Evolutionary conservation across 306 rosid genomes (phyloP).

Genomic region (Cicer bijugum): DNA sequence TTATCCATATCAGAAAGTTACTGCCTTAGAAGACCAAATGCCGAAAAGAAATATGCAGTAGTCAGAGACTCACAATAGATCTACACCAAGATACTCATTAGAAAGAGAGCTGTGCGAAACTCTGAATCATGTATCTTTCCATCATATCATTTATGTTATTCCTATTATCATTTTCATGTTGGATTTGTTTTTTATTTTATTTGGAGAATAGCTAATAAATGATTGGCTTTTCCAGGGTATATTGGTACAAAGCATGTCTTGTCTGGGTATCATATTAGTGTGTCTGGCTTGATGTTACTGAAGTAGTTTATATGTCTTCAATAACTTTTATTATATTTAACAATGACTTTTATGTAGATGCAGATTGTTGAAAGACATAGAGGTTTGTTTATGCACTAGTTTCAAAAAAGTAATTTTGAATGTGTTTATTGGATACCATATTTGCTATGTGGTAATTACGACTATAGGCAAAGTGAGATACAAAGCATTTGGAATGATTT

Average conservation of each 20-base stretch:
- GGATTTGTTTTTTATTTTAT: background rate
- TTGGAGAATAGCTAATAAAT: slow-evolving; percentile 31
- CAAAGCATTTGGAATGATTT: slow-evolving; percentile 68
- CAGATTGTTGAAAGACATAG: slow-evolving; percentile 35
- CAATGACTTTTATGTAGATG: slow-evolving; percentile 39
- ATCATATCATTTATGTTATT: slow-evolving; percentile 11
- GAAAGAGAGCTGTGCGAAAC: slow-evolving; percentile 11
- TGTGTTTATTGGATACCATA: slow-evolving; percentile 44
- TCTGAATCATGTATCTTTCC: slow-evolving; percentile 34
- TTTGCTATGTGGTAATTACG: slow-evolving; percentile 36
- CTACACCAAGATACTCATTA: slow-evolving; percentile 15
- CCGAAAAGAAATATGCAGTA: slow-evolving; percentile 10
- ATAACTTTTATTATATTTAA: slow-evolving; percentile 26
- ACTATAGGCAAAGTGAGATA: slow-evolving; percentile 37
- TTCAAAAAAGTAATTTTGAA: slow-evolving; percentile 23
- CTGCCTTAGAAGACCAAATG: slow-evolving; percentile 19
- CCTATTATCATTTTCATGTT: slow-evolving; percentile 16
- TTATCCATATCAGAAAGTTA: slow-evolving; percentile 13
- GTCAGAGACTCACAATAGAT: background rate
- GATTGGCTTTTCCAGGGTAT: slow-evolving; percentile 12
- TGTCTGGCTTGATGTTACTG: slow-evolving; percentile 37
- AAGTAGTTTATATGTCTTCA: slow-evolving; percentile 14
- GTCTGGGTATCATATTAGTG: background rate
- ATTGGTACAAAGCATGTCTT: slow-evolving; percentile 24
- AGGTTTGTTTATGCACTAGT: slow-evolving; percentile 31